Base-by-base conservation (phyloP, 139 green algal genomes). In the Axilococcus clingmanii region DNA sequence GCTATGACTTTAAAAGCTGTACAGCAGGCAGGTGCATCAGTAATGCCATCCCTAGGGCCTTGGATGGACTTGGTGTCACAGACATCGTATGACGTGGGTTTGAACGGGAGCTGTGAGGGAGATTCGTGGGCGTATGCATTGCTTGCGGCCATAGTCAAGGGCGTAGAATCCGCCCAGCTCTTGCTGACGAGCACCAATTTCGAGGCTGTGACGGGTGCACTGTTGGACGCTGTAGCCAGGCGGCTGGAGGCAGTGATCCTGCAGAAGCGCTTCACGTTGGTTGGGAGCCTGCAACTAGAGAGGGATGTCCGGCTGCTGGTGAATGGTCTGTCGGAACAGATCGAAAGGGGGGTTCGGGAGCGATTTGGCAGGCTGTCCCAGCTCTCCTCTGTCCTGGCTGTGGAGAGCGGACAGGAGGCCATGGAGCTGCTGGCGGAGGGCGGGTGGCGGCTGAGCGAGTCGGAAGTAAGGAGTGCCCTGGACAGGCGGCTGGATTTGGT, bases 261-360 rank as follows among this genome's bases (percentile, higher is more conserved):
- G 8, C 68, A 83, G 61, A 95, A 95, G 71, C 52, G 48, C 12
- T 97, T 97, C 72, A 96, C 77, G 40, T 90, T 95, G 71, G 76
- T 97, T 51, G 89, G 89, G 9, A 90, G 90, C 4, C 68, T 97
- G 59, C 77, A 91, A 65, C 71, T 97, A 47, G 89, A 97, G 35
- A 69, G 79, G 9, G 87, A 95, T 59, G 66, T 87, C 17, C 68
- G 87, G 22, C 58, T 61, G 7, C 55, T 95, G 19, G 73, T 93
- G 15, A 55, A 48, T 20, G 61, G 71, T 25, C 61, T 89, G n/a
- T 77, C 68, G 4, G 81, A 85, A 30, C 53, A 94, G 24, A 90
- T 77, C 0, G 40, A 55, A 15, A 66, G 81, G 31, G 82, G 86
- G 1, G 83, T 97, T 50, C 66, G 89, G 3, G 89, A 97, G 65